Evolutionary conservation across 1,139 yeast genomes (phyloP), one percentile per base, ranked within the genome.

Genomic region (Pichia sorboxylosa): DNA sequence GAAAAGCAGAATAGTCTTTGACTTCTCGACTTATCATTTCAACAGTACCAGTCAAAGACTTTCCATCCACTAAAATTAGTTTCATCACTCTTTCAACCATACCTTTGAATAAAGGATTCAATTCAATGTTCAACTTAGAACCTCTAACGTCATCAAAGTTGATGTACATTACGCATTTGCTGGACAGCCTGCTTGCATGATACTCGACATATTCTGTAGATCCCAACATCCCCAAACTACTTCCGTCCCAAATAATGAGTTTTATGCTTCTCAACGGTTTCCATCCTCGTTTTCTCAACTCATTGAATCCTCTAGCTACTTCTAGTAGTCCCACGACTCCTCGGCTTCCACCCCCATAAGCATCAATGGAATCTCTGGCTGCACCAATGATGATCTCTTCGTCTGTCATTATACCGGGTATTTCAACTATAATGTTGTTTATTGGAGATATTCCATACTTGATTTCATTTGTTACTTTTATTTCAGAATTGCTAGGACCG

Each of bases 221-320:
- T 1, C 75, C 76, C 7, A 69, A 29, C 42, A 54, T 45, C 0
- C 68, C 73, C 24, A 55, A 55, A 30, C 61, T 64, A 13, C 60
- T 62, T 6, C 67, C 74, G 48, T 69, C 76, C 72, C 73, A 70
- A 20, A 66, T 61, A 0, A 64, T 58, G 17, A 69, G 47, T 34
- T 59, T 61, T n/a, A 71, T 64, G 0, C 73, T 66, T 33, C 76
- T 52, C 34, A 68, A 47, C 4, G 77, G 77, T 42, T 59, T 67
- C 74, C 73, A 71, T 1, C 75, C 75, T 28, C 47, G 54, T 43
- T 55, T 47, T 4, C 49, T 39, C 21, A 67, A 44, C 10, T 54
- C 51, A 17, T 46, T 46, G 30, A 67, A 51, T 0, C 69, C 69
- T 32, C 70, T 51, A 1, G 69, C 63, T 13, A 69, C 42, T 39